Evolutionary conservation across 495 filamentous ascomycete species (phyloP).

Genomic region (Penicillium lagena): DNA sequence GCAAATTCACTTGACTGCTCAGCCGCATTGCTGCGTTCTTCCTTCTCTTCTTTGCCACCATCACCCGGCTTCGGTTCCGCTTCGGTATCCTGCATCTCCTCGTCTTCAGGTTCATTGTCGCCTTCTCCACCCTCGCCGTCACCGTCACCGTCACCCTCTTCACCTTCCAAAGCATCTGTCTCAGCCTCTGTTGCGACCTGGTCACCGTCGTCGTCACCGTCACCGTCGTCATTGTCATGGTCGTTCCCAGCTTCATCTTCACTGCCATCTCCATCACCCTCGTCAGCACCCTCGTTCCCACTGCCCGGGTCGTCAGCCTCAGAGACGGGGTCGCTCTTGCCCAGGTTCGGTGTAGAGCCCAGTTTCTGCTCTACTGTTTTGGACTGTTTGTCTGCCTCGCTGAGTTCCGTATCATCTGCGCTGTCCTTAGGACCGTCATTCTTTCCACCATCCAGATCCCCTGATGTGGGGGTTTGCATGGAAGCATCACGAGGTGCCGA

Average conservation of each 20-base stretch:
- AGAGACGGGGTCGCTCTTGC: conserved; percentile 13
- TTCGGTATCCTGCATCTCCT: conserved; percentile 9
- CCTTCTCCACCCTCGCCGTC: conserved; percentile 6
- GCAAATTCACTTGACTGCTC: conserved; percentile 3
- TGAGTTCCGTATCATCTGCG: conserved; percentile 75
- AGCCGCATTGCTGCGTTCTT: conserved; percentile 5
- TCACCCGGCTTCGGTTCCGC: conserved; percentile 2
- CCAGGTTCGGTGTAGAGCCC: conserved; percentile 31
- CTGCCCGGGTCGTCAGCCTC: conserved; percentile 25
- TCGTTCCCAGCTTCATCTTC: conserved; percentile 10
- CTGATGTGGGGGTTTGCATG: conserved; percentile 4
- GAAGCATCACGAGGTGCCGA: conserved; percentile 7
- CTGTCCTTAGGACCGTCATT: conserved; percentile 57
- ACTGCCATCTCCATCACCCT: conserved; percentile 3
- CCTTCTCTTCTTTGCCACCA: conserved; percentile 15
- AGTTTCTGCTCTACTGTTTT: conserved; percentile 25
- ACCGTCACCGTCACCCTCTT: conserved; percentile 7
- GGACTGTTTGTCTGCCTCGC: conserved; percentile 54
- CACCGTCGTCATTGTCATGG: conserved; percentile 17
- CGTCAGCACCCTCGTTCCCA: conserved; percentile 16
- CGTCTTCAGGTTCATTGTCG: conserved; percentile 17
- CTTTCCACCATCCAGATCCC: conserved; percentile 13
- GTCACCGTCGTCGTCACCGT: conserved; percentile 15
- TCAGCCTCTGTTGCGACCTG: background rate
- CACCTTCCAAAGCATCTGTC: background rate